phyloP scores from a whole-genome alignment of 148 eudicot genomes.

The Rhododendron molle region DNA sequence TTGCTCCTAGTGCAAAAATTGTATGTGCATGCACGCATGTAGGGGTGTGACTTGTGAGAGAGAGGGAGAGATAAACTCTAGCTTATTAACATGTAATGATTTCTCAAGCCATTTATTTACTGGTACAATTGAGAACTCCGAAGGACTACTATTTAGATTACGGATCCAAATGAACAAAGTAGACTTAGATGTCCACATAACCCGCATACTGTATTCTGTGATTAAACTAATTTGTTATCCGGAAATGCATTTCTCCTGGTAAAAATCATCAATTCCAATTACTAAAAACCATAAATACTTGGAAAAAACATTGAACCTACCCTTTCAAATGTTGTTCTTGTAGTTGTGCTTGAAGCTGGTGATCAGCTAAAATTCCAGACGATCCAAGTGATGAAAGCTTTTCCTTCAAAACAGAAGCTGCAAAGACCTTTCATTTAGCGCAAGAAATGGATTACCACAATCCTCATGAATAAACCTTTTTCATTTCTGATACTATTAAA shows the following conservation, averaged over 20 bases:
- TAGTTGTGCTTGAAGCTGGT: conserved; percentile 92
- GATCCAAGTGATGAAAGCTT: conserved; percentile 92
- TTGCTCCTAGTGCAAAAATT: neutral
- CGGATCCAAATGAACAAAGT: neutral
- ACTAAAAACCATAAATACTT: neutral
- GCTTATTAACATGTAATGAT: neutral
- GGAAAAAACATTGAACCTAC: conserved; percentile 38
- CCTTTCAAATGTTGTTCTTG: conserved; percentile 96
- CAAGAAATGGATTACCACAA: conserved; percentile 7
- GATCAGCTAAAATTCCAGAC: conserved; percentile 95
- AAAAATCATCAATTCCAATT: neutral
- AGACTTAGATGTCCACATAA: neutral
- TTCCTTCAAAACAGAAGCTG: conserved; percentile 98
- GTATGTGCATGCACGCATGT: neutral
- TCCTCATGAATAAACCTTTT: neutral
- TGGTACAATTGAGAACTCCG: neutral
- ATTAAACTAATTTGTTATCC: neutral
- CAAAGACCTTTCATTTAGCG: conserved; percentile 17
- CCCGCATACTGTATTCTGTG: neutral
- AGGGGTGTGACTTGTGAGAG: neutral
- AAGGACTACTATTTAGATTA: neutral
- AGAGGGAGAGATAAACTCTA: neutral
- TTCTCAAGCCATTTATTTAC: neutral
- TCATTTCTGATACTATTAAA: neutral
- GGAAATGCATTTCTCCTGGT: neutral